Evolutionary conservation across 1,284 basidiomycete species (phyloP).

Genomic region (Cystobasidium pallidum): DNA sequence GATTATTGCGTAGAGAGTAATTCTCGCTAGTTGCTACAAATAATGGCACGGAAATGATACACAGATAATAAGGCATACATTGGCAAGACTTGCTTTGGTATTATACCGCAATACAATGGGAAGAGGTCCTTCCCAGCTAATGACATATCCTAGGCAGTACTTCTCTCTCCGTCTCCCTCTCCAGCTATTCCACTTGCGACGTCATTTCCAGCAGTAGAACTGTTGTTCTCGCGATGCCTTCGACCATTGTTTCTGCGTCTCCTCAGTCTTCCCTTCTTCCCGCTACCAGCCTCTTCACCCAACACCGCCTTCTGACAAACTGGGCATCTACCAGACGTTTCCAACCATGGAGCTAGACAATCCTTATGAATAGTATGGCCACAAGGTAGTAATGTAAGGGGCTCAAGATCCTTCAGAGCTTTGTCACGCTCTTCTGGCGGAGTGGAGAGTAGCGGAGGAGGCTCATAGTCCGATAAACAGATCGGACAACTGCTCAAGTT

Average conservation of each 20-base stretch:
- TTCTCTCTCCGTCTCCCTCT: neutral
- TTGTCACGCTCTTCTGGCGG: conserved; percentile 13
- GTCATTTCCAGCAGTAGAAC: neutral
- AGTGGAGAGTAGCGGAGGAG: conserved; percentile 23
- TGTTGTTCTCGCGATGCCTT: neutral
- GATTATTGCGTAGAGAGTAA: too few relatives aligned
- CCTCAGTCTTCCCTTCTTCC: conserved; percentile 25
- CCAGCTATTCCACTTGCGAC: neutral
- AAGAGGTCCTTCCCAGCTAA: neutral
- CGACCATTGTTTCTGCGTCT: neutral
- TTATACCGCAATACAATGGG: neutral
- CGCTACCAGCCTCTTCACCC: neutral
- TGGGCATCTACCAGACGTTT: conserved; percentile 43
- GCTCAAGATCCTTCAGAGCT: conserved; percentile 29
- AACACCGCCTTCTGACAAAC: conserved; percentile 41
- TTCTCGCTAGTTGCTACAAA: too few relatives aligned
- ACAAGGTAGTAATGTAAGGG: conserved; percentile 40
- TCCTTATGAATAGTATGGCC: conserved; percentile 45
- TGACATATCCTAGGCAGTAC: too few relatives aligned
- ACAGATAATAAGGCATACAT: neutral
- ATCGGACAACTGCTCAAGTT: conserved; percentile 46
- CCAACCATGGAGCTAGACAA: conserved; percentile 45
- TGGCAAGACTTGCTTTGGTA: neutral
- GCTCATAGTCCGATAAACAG: conserved; percentile 45
- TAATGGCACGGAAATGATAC: too few relatives aligned